Evolutionary conservation across 495 filamentous ascomycete genomes (phyloP), one percentile per base, ranked within the genome.

Genomic region (Penicillium mononematosum): DNA sequence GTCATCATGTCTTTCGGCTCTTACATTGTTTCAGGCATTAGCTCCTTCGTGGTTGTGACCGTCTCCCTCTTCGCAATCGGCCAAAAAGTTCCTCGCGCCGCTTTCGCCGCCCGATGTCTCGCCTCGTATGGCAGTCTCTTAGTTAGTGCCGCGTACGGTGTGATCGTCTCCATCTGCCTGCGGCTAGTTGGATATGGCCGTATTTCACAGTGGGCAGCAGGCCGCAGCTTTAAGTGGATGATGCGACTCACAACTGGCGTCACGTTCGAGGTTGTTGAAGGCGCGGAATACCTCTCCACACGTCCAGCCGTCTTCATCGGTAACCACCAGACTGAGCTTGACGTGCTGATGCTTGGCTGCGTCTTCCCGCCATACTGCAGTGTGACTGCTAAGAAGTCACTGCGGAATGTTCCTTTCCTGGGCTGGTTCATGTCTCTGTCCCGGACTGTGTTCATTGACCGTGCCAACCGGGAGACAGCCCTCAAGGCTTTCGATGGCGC

Each of bases 351-450:
- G 82, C 81, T 98, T 12, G 94, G 91, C 39, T 72, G 75, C 62
- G 81, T 94, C 58, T 96, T 96, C 78, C 95, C 94, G 12, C 87
- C 85, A 53, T 91, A 94, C 78, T 95, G 89, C 77, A 89, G 85
- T 68, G 90, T 99, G 45, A 97, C 92, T 5, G 91, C 93, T 41
- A 99, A 99, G 83, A 85, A 87, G 65, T 88, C 84, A 36, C 76
- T 99, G 60, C 87, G 85, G 62, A 82, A 81, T 44, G 71, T 86
- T n/a, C 94, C 94, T 2, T 87, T 99, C 68, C 77, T 99, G 43
- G 94, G 94, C 50, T 96, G 91, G 93, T 99, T 95, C 75, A 98
- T 98, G 95, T 64, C 84, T 38, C 79, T 98, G 20, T 89, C 85
- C 41, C 90, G 91, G 49, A 89, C 90, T 56, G 87, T 99, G 44